Evolutionary conservation across 331 rosid genomes (phyloP), one percentile per base, ranked within the genome.

Genomic region (Acacia pycnantha): DNA sequence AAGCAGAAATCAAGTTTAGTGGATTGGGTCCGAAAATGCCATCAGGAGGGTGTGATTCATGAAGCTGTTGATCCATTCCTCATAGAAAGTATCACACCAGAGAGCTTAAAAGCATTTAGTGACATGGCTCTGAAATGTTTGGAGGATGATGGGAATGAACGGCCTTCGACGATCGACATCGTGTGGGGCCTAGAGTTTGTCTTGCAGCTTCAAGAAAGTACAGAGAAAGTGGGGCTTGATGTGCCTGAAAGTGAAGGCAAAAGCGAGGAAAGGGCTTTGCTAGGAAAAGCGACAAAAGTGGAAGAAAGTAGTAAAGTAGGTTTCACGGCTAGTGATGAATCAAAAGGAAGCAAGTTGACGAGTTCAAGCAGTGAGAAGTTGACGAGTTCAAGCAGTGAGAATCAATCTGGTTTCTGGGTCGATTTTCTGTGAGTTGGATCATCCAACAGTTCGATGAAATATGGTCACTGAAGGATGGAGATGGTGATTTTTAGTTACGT

Each of bases 91-190:
- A n/a, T n/a, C n/a, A n/a, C n/a, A n/a, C n/a, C n/a, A n/a, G n/a
- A n/a, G n/a, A n/a, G n/a, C 26, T 44, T 87, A 56, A 77, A 65
- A n/a, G 77, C 80, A 24, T 90, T 43, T 12, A 41, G 79, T 0
- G 84, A 87, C 24, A 21, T 87, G 80, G 86, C 70, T 0, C 13
- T 79, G 65, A 31, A 26, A 53, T 86, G 89, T 22, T 65, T 83
- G 51, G 67, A 2, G 8, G 82, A 76, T 0, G 64, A 70, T 44
- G 76, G 86, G 24, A 16, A 70, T 76, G 70, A 76, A 76, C 61
- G 89, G 5, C 77, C 86, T 3, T 51, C 82, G 0, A 86, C 79
- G 89, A 41, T 26, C 1, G 82, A 83, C 27, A 86, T 86, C 29
- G 67, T 86, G 24, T 56, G 66, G 65, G 77, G 56, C 2, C 74